phyloP scores from a whole-genome alignment of 2,329 filamentous ascomycete species.

The Penicillium sp. region DNA sequence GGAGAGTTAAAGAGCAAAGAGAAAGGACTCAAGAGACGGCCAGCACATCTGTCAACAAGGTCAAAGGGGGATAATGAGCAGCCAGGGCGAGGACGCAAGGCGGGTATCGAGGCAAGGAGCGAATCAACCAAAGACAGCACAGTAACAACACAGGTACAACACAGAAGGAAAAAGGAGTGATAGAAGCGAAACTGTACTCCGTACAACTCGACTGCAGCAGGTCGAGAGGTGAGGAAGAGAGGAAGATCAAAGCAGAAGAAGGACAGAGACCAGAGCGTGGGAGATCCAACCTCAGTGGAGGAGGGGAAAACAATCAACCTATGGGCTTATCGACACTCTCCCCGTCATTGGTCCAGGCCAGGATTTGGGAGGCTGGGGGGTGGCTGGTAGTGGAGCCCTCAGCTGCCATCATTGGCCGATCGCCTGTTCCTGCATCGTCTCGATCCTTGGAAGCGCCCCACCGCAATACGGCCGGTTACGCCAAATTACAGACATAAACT shows the following conservation, averaged over 20 bases:
- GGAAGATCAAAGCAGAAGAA: neutral
- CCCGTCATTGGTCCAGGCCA: slow-evolving; percentile 11
- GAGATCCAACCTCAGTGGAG: neutral
- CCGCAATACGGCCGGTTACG: slow-evolving; percentile 6
- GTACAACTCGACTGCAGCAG: neutral
- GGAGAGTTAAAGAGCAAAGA: slow-evolving; percentile 1
- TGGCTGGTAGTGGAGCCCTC: slow-evolving; percentile 28
- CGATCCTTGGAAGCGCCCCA: slow-evolving; percentile 1
- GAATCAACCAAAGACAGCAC: neutral
- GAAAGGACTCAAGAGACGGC: slow-evolving; percentile 2
- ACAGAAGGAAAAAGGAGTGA: slow-evolving; percentile 12
- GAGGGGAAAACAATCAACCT: slow-evolving; percentile 18
- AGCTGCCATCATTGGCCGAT: slow-evolving; percentile 44
- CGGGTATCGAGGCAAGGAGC: slow-evolving; percentile 9
- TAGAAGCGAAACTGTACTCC: slow-evolving; percentile 12
- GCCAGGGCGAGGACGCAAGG: slow-evolving; percentile 4
- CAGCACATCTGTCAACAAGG: slow-evolving; percentile 11
- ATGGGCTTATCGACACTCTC: slow-evolving; percentile 8
- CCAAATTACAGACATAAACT: slow-evolving; percentile 7
- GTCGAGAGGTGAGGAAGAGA: slow-evolving; percentile 16
- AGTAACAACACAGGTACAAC: neutral
- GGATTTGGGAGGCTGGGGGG: slow-evolving; percentile 23
- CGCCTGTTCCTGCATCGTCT: slow-evolving; percentile 17
- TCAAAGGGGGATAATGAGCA: slow-evolving; percentile 7
- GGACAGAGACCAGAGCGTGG: neutral